Percentiles rank a stretch among this genome's conserved stretches.
phyloP scores from a whole-genome alignment of 2,329 filamentous ascomycete genomes.

The Apiospora aurea region DNA sequence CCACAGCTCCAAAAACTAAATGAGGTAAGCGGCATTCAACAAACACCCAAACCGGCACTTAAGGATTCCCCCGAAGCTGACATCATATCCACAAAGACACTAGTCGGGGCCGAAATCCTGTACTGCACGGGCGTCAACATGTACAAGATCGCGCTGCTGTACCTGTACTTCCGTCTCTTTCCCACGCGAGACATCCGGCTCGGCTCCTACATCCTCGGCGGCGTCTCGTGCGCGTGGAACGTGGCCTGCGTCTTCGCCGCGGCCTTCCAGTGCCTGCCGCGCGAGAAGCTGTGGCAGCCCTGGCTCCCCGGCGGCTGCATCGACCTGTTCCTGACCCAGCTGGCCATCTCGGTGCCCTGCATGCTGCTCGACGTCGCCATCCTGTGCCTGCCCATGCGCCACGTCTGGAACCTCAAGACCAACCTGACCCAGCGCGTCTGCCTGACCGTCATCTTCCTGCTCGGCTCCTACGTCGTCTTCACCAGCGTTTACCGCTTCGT shows the following conservation, averaged over 20 bases:
- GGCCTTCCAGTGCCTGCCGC: constrained; percentile 24
- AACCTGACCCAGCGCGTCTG: constrained; percentile 22
- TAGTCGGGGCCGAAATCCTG: constrained; percentile 25
- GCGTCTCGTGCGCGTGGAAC: constrained; percentile 19
- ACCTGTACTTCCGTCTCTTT: constrained; percentile 24
- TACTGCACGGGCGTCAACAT: constrained; percentile 24
- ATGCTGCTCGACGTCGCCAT: constrained; percentile 25
- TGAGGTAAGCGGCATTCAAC: neutral
- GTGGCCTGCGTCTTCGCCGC: constrained; percentile 23
- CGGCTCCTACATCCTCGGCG: constrained; percentile 19
- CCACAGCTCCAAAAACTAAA: constrained; percentile 1
- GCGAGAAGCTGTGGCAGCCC: constrained; percentile 22
- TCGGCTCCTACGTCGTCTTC: constrained; percentile 27
- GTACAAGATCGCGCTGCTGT: constrained; percentile 26
- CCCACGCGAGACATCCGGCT: constrained; percentile 20
- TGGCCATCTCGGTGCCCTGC: constrained; percentile 16
- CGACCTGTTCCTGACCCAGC: constrained; percentile 22
- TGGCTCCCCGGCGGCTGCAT: constrained; percentile 23
- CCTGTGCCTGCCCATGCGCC: constrained; percentile 24
- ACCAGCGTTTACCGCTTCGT: constrained; percentile 24
- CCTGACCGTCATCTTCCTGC: constrained; percentile 25
- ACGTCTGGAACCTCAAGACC: constrained; percentile 26
- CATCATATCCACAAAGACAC: neutral
- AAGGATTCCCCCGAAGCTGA: neutral
- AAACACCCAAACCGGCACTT: no score